These are phyloP conservation scores for Rhizomucor miehei DNA, from an alignment of 371 early-diverging fungal species.

Conservation along the genomic window DNA sequence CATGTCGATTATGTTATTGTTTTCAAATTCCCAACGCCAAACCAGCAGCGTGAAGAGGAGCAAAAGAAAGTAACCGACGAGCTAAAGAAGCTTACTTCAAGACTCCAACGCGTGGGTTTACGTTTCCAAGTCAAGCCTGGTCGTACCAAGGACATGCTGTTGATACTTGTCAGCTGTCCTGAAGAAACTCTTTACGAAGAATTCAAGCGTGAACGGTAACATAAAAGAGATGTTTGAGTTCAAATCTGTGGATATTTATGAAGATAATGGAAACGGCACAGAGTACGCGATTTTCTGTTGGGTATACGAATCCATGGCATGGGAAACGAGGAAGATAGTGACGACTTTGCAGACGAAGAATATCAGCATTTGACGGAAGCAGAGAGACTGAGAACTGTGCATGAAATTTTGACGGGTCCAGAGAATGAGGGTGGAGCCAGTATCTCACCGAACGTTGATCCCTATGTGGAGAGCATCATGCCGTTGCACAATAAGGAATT, in stretches of 20 bases:
- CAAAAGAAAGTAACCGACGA: slow-evolving; percentile 16
- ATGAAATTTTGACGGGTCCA: slow-evolving; percentile 68
- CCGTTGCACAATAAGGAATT: slow-evolving; percentile 77
- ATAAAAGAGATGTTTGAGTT: not conserved
- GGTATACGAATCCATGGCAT: slow-evolving; percentile 54
- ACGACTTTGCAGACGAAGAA: slow-evolving; percentile 22
- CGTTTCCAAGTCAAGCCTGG: slow-evolving; percentile 38
- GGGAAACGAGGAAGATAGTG: slow-evolving; percentile 19
- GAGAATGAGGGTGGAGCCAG: slow-evolving; percentile 72
- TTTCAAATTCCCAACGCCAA: slow-evolving; percentile 30
- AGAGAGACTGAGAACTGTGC: slow-evolving; percentile 72
- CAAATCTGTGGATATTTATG: not conserved
- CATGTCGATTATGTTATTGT: slow-evolving; percentile 50
- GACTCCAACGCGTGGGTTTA: slow-evolving; percentile 26
- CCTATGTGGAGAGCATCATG: slow-evolving; percentile 67
- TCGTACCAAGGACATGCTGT: slow-evolving; percentile 23
- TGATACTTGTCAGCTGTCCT: slow-evolving; percentile 37
- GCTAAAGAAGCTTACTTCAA: slow-evolving; percentile 15
- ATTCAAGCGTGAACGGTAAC: slow-evolving; percentile 29
- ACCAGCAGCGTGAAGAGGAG: slow-evolving; percentile 14
- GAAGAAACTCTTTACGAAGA: slow-evolving; percentile 13
- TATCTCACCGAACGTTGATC: slow-evolving; percentile 52
- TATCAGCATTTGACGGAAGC: slow-evolving; percentile 49
- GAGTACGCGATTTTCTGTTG: slow-evolving; percentile 65
- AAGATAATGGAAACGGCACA: slow-evolving; percentile 8